Evolutionary conservation across 768 basidiomycete species (phyloP).

Genomic region (Saitozyma sp.): DNA sequence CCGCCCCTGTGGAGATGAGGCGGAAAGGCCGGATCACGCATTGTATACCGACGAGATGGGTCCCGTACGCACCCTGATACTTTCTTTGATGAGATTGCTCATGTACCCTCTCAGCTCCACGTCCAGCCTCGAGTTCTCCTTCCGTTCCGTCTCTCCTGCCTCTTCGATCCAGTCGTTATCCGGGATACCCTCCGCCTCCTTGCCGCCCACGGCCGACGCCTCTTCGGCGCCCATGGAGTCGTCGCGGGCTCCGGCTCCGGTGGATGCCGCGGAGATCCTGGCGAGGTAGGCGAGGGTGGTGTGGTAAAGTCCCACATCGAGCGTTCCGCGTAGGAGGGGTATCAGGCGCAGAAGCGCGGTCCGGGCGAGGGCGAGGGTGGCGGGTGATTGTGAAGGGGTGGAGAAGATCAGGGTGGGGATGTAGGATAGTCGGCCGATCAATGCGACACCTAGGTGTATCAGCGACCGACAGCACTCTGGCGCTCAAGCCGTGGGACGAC

Average conservation of each 20-base stretch:
- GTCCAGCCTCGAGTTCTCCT: conserved; percentile 81
- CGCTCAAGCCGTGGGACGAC: neutral
- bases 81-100: conserved; percentile 98
- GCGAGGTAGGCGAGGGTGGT: conserved; percentile 4
- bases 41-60: too few relatives aligned
- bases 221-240: conserved; percentile 9
- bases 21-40: too few relatives aligned
- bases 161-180: conserved; percentile 76
- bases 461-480: neutral
- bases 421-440: conserved; percentile 37
- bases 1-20: too few relatives aligned
- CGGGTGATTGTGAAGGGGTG: conserved; percentile 9
- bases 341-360: conserved; percentile 25
- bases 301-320: conserved; percentile 22
- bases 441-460: conserved; percentile 29
- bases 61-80: conserved; percentile 94
- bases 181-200: conserved; percentile 14
- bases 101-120: conserved; percentile 91
- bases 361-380: conserved; percentile 21
- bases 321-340: conserved; percentile 30
- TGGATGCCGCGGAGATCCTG: neutral
- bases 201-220: neutral
- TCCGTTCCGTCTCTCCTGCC: conserved; percentile 63
- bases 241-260: neutral
- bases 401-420: conserved; percentile 23